Percentiles rank a stretch among this genome's conserved stretches.
Conservation (phyloP, 164 flowering plant species). For the Vitis cinerea region DNA sequence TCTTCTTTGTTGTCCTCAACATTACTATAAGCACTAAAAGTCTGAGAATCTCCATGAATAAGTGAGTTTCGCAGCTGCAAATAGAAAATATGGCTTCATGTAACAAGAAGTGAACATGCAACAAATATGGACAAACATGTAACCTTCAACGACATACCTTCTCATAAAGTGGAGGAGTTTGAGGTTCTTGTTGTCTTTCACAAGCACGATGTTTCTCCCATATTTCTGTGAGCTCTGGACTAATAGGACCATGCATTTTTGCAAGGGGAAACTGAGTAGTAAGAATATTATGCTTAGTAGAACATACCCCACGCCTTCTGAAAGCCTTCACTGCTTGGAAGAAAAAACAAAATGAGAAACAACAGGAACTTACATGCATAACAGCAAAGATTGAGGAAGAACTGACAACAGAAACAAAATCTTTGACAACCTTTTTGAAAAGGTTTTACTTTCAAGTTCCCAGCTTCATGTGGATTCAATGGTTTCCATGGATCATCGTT, state of each 20-base stretch:
- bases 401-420: background rate
- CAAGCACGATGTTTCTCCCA: constrained; percentile 46
- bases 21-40: constrained; percentile 26
- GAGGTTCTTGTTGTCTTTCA: constrained; percentile 31
- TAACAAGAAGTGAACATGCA: background rate
- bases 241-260: constrained; percentile 55
- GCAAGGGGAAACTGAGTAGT: constrained; percentile 70
- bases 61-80: constrained; percentile 84
- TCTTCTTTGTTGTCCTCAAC: constrained; percentile 37
- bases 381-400: background rate
- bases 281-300: constrained; percentile 26
- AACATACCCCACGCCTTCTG: constrained; percentile 27
- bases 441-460: constrained; percentile 81
- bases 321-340: constrained; percentile 48
- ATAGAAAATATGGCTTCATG: constrained; percentile 15
- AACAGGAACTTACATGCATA: background rate
- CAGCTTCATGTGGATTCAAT: constrained; percentile 92
- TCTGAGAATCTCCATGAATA: constrained; percentile 27
- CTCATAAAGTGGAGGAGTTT: constrained; percentile 63
- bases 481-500: constrained; percentile 90
- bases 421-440: constrained; percentile 62
- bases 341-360: background rate
- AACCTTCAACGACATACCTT: constrained; percentile 43
- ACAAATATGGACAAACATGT: background rate
- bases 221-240: constrained; percentile 58